Percentiles rank a stretch among this genome's conserved stretches.
phyloP scores from a whole-genome alignment of 1,139 yeast species.

The Hemisphaericaspora xylofermentans region DNA sequence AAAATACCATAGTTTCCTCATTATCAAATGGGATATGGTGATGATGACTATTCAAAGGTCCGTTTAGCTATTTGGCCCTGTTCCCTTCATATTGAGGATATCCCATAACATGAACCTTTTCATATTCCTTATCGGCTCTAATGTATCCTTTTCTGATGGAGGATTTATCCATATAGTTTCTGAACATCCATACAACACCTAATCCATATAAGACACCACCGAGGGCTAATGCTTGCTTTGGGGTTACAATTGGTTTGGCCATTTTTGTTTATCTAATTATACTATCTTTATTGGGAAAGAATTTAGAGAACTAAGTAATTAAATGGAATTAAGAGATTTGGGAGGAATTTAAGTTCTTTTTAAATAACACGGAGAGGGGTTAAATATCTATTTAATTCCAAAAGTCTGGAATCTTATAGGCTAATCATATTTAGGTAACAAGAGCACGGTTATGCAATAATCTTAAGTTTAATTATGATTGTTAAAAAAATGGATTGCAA shows the following conservation, averaged over 20 bases:
- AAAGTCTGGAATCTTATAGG: not conserved
- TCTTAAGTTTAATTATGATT: no score
- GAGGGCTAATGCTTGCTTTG: conserved; percentile 29
- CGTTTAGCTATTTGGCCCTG: conserved; percentile 1
- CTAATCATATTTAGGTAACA: not conserved
- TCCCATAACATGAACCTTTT: conserved; percentile 25
- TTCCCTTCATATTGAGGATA: conserved; percentile 16
- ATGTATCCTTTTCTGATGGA: conserved; percentile 31
- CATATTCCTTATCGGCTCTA: conserved; percentile 30
- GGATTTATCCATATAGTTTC: conserved; percentile 32
- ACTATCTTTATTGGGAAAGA: not conserved
- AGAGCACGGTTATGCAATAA: not conserved
- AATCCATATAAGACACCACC: conserved; percentile 39
- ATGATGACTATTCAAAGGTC: not conserved
- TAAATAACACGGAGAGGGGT: not conserved
- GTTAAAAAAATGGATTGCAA: no score
- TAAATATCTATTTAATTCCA: not conserved
- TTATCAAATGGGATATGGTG: conserved; percentile 1
- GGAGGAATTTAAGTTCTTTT: not conserved
- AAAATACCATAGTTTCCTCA: conserved; percentile 4
- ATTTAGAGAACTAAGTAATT: not conserved
- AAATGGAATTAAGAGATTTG: not conserved
- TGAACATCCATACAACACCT: conserved; percentile 38
- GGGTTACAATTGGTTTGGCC: conserved; percentile 15
- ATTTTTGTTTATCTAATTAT: conserved; percentile 6